Base-by-base conservation (phyloP, 163 green algal genomes). In the Coccomyxa subellipsoidea region DNA sequence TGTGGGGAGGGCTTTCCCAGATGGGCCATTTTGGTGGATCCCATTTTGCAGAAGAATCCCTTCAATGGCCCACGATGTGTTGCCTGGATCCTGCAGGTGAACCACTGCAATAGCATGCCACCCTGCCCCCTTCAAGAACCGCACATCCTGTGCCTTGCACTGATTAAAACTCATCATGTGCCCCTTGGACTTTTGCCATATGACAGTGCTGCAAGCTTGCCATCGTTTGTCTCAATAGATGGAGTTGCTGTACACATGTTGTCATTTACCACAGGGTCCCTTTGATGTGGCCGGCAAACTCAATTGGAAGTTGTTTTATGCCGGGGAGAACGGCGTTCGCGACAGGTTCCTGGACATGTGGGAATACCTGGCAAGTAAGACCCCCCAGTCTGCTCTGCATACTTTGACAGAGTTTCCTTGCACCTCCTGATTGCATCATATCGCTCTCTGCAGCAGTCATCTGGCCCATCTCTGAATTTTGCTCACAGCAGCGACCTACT, bases 1-100 rank as follows among this genome's bases (percentile, higher is more conserved):
- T 78, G 72, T 40, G 72, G 72, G 25, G 72, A 78, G 36, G 72
- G 72, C 27, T 78, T 78, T 31, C 72, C 72, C 7, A 73, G 66
- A 34, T 73, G 66, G 66, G 66, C 66, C n/a, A 34, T 73, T 8
- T 23, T 73, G 21, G 66, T 73, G 66, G n/a, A 73, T n/a, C 66
- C 66, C 7, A 36, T 73, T 4, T n/a, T 73, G 66, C 27, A 32
- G 4, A 73, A 73, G 66, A 32, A 32, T 4, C 66, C 66, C 66
- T 36, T 8, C 21, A 73, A 73, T 73, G 66, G 66, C 2, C 29
- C 27, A 4, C 15, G 8, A 18, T 73, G 66, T 6, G n/a, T 34
- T 4, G 66, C 66, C 27, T 73, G 66, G 66, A 73, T 73, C 7
- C n/a, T 73, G 66, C 66, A 59, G 47, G 47, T 59, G 47, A 18